Percentiles rank a stretch among this genome's conserved stretches.
Evolutionary conservation across 176 grass and related monocot genomes (phyloP).

Genomic region (Carex pumila): DNA sequence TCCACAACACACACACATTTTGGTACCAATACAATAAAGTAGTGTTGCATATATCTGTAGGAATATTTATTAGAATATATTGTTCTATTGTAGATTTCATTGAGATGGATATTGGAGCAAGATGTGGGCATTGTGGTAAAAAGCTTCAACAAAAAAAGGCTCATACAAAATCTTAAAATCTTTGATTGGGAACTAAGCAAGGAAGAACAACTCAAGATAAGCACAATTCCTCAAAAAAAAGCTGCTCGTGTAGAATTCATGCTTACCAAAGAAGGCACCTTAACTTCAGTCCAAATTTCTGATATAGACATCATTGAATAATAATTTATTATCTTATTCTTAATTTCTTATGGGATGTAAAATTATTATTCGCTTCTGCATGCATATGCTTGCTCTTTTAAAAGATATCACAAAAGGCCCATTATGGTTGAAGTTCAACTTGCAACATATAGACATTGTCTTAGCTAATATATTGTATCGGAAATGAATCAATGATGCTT

Average conservation of each 20-base stretch:
- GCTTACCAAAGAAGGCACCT: slow-evolving; percentile 31
- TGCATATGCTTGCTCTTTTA: no score
- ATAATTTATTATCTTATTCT: slow-evolving; percentile 1
- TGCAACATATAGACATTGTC: no score
- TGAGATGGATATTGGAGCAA: slow-evolving; percentile 58
- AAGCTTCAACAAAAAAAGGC: slow-evolving; percentile 38
- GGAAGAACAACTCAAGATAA: slow-evolving; percentile 39
- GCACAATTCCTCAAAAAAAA: slow-evolving; percentile 38
- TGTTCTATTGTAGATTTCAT: slow-evolving; percentile 32
- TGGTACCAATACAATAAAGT: no score
- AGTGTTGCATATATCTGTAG: neutral
- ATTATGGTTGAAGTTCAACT: no score
- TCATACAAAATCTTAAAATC: slow-evolving; percentile 37
- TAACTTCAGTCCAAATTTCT: slow-evolving; percentile 19
- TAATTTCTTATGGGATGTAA: no score
- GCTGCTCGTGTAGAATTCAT: slow-evolving; percentile 3
- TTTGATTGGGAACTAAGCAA: slow-evolving; percentile 56
- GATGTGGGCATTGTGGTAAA: slow-evolving; percentile 41
- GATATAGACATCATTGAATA: slow-evolving; percentile 46
- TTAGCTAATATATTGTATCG: no score
- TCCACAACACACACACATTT: neutral
- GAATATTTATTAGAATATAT: no score
- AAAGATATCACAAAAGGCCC: no score
- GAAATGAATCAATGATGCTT: no score
- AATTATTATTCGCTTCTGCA: no score